Evolutionary conservation across 352 stramenopile genomes (phyloP), one percentile per base, ranked within the genome.

Genomic region (Phytophthora pluvialis): DNA sequence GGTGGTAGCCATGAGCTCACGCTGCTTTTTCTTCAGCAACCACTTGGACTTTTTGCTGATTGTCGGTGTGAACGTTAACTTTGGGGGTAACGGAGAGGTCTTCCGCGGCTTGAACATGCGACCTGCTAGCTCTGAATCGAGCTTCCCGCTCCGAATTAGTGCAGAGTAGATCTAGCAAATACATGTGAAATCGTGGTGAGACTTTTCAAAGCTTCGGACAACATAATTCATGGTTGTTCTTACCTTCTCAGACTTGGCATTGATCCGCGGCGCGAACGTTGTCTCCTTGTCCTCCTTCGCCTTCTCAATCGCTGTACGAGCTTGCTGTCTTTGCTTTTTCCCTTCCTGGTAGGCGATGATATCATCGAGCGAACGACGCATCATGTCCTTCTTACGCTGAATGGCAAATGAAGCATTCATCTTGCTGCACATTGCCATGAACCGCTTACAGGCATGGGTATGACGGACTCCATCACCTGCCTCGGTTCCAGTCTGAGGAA

Each of bases 341-440:
- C 65, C 73, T 28, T 78, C 70, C 28, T 87, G 71, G 40, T 74
- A 86, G 5, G 67, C 64, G 33, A 89, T 72, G 49, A 89, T 77
- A 50, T 86, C 80, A 50, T 87, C 73, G 2, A 89, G 47, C 0
- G 78, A 86, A 4, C 81, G 74, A 46, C 52, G 60, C 74, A 81
- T 84, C 38, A 74, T 50, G 11, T 84, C 58, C 31, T 81, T 83
- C 47, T 83, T 84, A 11, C 66, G 62, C 40, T 83, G 72, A 25
- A 78, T 83, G 16, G 52, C 60, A 38, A 75, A 81, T 0, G 76
- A 79, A 3, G 59, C 50, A 63, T 87, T 86, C 66, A 81, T 81
- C 44, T 75, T 82, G 32, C 46, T 63, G 46, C 80, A 89, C 52
- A 80, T 81, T 11, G 68, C 55, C 80, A 87, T 82, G 59, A 89